These are phyloP conservation scores for Syncephalastrum contaminatum DNA, from an alignment of 371 early-diverging fungal species.

Conservation along the genomic window DNA sequence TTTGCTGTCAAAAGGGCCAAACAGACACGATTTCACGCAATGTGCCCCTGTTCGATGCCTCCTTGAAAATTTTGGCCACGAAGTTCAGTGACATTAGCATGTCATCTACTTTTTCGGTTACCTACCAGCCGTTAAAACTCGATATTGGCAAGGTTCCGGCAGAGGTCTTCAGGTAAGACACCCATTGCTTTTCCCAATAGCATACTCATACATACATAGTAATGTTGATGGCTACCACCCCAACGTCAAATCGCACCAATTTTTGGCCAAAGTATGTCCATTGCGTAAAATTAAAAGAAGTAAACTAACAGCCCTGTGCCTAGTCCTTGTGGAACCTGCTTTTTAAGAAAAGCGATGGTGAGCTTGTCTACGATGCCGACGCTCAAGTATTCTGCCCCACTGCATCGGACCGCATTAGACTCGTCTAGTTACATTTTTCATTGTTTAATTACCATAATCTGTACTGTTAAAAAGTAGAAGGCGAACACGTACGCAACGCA, in stretches of 20 bases:
- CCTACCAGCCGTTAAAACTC: constrained; percentile 26
- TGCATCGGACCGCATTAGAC: not conserved
- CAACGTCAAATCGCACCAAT: constrained; percentile 22
- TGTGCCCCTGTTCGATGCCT: too few species aligned
- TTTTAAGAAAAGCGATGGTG: constrained; percentile 7
- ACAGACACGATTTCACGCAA: too few species aligned
- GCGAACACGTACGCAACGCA: too few species aligned
- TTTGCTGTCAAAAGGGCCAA: constrained; percentile 19
- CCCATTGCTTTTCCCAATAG: too few species aligned
- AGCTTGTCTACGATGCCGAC: constrained; percentile 3
- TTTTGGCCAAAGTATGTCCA: constrained; percentile 26
- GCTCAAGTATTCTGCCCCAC: constrained; percentile 27
- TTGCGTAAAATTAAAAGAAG: constrained; percentile 2
- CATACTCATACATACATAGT: constrained; percentile 13
- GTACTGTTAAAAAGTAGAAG: too few species aligned
- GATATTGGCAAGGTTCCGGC: not conserved
- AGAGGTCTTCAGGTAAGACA: too few species aligned
- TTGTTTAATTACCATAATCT: too few species aligned
- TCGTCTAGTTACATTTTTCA: too few species aligned
- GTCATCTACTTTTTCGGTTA: constrained; percentile 15
- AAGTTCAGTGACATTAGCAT: too few species aligned
- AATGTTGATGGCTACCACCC: constrained; percentile 8
- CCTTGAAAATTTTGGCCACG: too few species aligned
- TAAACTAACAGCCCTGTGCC: not conserved
- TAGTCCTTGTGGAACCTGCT: constrained; percentile 9